phyloP scores from a whole-genome alignment of 2,329 filamentous ascomycete species.

The Diaporthe sp. region DNA sequence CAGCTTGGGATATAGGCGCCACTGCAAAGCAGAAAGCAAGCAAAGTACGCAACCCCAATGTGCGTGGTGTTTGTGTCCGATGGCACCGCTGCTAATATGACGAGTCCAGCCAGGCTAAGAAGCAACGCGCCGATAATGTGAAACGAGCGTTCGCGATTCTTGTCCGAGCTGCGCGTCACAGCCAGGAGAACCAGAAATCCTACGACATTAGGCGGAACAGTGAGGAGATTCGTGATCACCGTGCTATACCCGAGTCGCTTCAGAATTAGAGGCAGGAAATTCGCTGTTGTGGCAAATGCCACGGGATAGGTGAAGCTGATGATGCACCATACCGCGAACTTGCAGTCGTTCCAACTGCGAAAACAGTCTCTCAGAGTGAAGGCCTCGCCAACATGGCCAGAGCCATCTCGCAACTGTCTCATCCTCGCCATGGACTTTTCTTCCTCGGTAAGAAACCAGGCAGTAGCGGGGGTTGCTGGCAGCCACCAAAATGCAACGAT shows the following conservation, averaged over 20 bases:
- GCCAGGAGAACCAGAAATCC: constrained; percentile 59
- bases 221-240: constrained; percentile 62
- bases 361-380: constrained; percentile 58
- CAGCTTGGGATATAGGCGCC: constrained; percentile 60
- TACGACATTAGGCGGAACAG: constrained; percentile 61
- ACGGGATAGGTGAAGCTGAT: constrained; percentile 62
- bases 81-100: constrained; percentile 54
- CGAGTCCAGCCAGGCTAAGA: constrained; percentile 56
- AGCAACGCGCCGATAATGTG: constrained; percentile 56
- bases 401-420: constrained; percentile 60
- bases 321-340: constrained; percentile 58
- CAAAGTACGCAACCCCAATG: constrained; percentile 61
- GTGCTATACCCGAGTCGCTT: constrained; percentile 56
- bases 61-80: constrained; percentile 54
- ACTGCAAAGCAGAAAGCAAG: constrained; percentile 60
- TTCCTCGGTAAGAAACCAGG: constrained; percentile 58
- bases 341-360: constrained; percentile 50
- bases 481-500: constrained; percentile 35
- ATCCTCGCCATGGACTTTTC: constrained; percentile 56
- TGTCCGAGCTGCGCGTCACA: constrained; percentile 58
- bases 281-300: constrained; percentile 55
- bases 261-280: constrained; percentile 63
- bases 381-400: constrained; percentile 50
- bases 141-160: constrained; percentile 58
- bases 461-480: constrained; percentile 52